Percentiles rank a stretch among this genome's conserved stretches.
phyloP scores from a whole-genome alignment of 768 basidiomycete species.

The Tulasnella calospora region DNA sequence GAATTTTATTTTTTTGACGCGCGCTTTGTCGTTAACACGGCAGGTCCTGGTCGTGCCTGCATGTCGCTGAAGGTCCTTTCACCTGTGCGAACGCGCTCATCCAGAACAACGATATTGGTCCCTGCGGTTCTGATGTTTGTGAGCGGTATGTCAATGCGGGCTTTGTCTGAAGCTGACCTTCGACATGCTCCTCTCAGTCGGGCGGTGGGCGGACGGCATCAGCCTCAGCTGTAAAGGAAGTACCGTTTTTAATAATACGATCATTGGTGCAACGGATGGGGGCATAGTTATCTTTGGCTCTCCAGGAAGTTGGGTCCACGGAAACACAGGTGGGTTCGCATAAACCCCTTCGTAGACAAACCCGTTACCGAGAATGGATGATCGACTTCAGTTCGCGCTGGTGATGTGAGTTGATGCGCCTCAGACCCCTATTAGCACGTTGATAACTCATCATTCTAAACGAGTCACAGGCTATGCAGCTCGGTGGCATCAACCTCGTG shows the following conservation, averaged over 20 bases:
- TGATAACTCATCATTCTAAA: not conserved
- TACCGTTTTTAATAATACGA: conserved; percentile 60
- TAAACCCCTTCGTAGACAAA: not conserved
- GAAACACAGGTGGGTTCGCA: conserved; percentile 51
- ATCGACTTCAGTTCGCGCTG: not conserved
- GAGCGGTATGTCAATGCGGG: conserved; percentile 11
- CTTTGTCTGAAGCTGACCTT: not conserved
- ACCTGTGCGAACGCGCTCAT: conserved; percentile 60
- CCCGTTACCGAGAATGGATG: not conserved
- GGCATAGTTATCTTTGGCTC: conserved; percentile 75
- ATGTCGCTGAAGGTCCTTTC: conserved; percentile 63
- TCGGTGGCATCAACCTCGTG: conserved; percentile 51
- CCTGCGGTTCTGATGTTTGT: conserved; percentile 54
- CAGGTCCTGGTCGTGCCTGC: conserved; percentile 78
- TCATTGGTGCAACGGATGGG: conserved; percentile 71
- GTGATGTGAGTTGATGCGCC: not conserved
- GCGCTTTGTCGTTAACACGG: not conserved
- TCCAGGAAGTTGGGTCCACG: conserved; percentile 65
- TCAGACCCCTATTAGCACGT: not conserved
- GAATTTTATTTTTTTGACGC: not conserved
- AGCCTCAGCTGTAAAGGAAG: conserved; percentile 64
- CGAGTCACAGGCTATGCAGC: conserved; percentile 7
- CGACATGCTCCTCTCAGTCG: conserved; percentile 38
- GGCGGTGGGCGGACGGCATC: conserved; percentile 80
- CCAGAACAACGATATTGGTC: conserved; percentile 77